Conservation (phyloP, 129 eudicot genomes). For the Flaveria ramosissima region DNA sequence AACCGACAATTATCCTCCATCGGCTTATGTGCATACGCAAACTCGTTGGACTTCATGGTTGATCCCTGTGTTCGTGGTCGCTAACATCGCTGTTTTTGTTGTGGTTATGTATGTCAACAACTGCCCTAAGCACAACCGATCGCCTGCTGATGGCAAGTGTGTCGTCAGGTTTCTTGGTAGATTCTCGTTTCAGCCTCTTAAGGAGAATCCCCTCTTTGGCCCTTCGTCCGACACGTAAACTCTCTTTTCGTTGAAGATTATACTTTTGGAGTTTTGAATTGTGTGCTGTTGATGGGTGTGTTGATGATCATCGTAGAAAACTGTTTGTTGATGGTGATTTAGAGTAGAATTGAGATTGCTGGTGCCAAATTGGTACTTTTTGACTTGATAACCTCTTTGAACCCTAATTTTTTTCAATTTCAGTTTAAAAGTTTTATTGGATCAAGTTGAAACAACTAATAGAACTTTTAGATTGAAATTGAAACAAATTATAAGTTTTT, state of each 20-base stretch:
- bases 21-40: conserved; percentile 32
- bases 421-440: too few species aligned
- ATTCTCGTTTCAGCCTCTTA: conserved; percentile 71
- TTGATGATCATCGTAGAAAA: too few species aligned
- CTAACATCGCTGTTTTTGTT: conserved; percentile 59
- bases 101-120: conserved; percentile 65
- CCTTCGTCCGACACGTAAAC: conserved; percentile 73
- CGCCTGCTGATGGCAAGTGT: conserved; percentile 40
- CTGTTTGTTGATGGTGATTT: background rate
- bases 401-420: background rate
- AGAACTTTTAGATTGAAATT: too few species aligned
- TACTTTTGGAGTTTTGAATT: background rate
- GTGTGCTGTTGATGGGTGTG: background rate
- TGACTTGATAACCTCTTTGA: background rate
- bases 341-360: conserved; percentile 4
- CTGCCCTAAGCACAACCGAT: conserved; percentile 55
- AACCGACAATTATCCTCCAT: conserved; percentile 11
- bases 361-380: conserved; percentile 23
- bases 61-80: conserved; percentile 64
- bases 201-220: conserved; percentile 77
- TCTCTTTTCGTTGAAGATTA: too few species aligned
- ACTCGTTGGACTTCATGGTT: conserved; percentile 73
- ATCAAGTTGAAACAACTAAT: too few species aligned
- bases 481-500: too few species aligned
- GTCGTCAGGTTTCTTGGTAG: conserved; percentile 72